Evolutionary conservation across 2,329 filamentous ascomycete genomes (phyloP), one percentile per base, ranked within the genome.

Genomic region (Myriosclerotinia curreyana): DNA sequence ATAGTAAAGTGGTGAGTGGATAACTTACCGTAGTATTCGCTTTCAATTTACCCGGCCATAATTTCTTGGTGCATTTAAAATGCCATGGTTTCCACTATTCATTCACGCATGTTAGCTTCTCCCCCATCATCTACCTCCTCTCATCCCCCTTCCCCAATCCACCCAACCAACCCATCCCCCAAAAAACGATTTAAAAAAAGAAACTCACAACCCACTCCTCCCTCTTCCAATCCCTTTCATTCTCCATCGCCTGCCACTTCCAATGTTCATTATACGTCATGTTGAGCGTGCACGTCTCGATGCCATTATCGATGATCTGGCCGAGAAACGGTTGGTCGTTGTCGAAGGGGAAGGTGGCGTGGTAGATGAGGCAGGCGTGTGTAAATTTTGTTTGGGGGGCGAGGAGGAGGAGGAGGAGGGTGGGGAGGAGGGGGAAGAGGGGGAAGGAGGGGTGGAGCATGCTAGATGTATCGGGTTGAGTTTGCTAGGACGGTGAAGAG

Each of bases 251-350:
- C 50, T 66, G 59, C 51, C 64, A 34, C 2, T n/a, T n/a, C 42
- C 34, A 56, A 60, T 68, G 66, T 28, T 62, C 22, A 25, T 25
- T 38, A 46, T 68, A 67, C 6, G 65, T 59, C 55, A 53, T 63
- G 34, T 55, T 64, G 1, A 68, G 68, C 63, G 64, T 64, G 22
- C 68, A 70, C 11, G 67, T 70, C 1, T 48, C 44, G 1, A 67
- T 7, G 1, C 65, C 59, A 49, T 70, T 64, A 56, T 70, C 68
- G 11, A 42, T 46, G 1, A 70, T 69, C 3, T 31, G 38, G 0
- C 66, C 68, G 36, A 65, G 34, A 50, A 66, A 70, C 17, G 67
- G 68, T 17, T 64, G 40, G 17, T 54, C 55, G 15, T 62, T 42
- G 25, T 59, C 55, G 51, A 65, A 63, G 15, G 68, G 68, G 51